phyloP scores from a whole-genome alignment of 805 yeast genomes.

The Pichia cabralensis region DNA sequence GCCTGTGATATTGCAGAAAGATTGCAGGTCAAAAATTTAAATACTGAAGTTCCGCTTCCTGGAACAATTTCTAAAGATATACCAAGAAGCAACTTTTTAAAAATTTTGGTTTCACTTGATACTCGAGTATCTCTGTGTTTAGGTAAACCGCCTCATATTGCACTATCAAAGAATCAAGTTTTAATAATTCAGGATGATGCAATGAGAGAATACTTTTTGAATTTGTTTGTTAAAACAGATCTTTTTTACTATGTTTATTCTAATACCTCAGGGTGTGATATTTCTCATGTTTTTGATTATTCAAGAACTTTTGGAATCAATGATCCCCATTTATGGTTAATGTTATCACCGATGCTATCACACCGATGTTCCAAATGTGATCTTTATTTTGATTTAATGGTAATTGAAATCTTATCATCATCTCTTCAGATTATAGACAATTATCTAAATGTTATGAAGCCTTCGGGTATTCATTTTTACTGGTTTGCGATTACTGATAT shows the following conservation, averaged over 20 bases:
- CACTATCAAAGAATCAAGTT: slow-evolving; percentile 6
- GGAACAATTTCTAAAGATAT: slow-evolving; percentile 9
- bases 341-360: slow-evolving; percentile 10
- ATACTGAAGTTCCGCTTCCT: slow-evolving; percentile 4
- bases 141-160: slow-evolving; percentile 11
- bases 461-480: background rate
- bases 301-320: background rate
- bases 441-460: background rate
- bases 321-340: slow-evolving; percentile 7
- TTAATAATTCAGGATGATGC: background rate
- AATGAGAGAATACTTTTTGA: background rate
- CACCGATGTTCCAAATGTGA: slow-evolving; percentile 11
- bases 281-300: background rate
- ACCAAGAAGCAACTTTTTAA: slow-evolving; percentile 6
- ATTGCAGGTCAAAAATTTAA: slow-evolving; percentile 8
- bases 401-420: background rate
- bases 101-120: slow-evolving; percentile 9
- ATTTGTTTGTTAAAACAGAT: slow-evolving; percentile 2
- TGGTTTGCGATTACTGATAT: slow-evolving; percentile 2
- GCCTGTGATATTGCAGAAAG: slow-evolving; percentile 14
- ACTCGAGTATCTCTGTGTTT: slow-evolving; percentile 6
- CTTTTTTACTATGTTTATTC: slow-evolving; percentile 5
- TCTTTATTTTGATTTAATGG: background rate
- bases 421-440: background rate
- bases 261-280: slow-evolving; percentile 6